phyloP scores from a whole-genome alignment of 208 protist species.

The Acanthamoeba triangularis region DNA sequence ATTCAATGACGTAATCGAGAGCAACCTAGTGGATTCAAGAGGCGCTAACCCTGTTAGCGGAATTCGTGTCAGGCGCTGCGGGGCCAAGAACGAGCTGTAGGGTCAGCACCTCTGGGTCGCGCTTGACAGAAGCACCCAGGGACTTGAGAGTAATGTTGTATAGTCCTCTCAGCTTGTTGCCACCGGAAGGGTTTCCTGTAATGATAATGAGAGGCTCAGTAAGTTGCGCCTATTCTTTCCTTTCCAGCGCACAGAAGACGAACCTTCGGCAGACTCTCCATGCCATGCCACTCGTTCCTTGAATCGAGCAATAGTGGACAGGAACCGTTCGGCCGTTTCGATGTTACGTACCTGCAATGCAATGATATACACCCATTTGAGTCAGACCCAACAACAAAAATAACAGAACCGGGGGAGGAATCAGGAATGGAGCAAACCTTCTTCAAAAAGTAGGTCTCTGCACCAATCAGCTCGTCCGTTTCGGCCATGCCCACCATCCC shows the following conservation, averaged over 20 bases:
- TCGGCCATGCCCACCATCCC: conserved; percentile 81
- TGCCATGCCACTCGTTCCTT: conserved; percentile 78
- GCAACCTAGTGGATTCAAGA: not conserved
- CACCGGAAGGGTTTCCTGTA: conserved; percentile 83
- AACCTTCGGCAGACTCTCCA: conserved; percentile 75
- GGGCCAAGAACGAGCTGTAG: not conserved
- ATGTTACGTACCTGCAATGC: conserved; percentile 5
- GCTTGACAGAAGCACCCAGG: conserved; percentile 80
- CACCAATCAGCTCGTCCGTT: conserved; percentile 87
- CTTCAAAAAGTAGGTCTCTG: conserved; percentile 83
- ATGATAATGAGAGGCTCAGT: not conserved
- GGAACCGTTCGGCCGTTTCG: conserved; percentile 71
- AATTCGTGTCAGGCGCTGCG: not conserved
- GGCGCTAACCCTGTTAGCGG: no score
- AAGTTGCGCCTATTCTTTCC: not conserved
- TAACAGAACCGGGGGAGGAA: no score
- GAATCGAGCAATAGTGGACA: conserved; percentile 76
- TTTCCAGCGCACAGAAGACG: no score
- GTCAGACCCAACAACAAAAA: no score
- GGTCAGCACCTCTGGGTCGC: not conserved
- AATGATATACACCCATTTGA: no score
- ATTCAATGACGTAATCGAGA: conserved; percentile 77
- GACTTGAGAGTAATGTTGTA: conserved; percentile 88
- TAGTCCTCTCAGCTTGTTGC: conserved; percentile 84
- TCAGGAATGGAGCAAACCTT: not conserved